Percentiles rank a stretch among this genome's conserved stretches.
Conservation (phyloP, 805 yeast genomes). For the Pichia heedii region DNA sequence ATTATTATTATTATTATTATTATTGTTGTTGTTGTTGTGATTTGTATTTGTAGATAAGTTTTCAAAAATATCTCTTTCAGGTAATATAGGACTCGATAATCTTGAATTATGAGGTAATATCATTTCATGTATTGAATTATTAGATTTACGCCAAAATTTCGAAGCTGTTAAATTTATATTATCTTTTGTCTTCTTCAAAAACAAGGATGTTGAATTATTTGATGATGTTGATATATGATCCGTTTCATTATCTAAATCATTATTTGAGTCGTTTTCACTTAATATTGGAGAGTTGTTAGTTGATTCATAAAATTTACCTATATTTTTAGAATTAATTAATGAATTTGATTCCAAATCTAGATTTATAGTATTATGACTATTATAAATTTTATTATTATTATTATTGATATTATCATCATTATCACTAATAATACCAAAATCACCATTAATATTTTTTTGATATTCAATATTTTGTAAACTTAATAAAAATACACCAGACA, state of each 20-base stretch:
- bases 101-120: not conserved
- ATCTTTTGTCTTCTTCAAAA: not conserved
- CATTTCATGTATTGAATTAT: not conserved
- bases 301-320: not conserved
- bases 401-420: slow-evolving; percentile 1
- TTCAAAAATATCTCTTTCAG: not conserved
- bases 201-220: not conserved
- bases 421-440: no score
- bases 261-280: no score
- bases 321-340: not conserved
- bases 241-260: not conserved
- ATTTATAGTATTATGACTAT: no score
- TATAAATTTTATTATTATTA: not conserved
- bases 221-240: not conserved
- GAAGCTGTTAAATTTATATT: not conserved
- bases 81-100: not conserved
- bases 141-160: not conserved
- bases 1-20: not conserved
- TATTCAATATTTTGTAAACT: slow-evolving; percentile 46
- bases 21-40: not conserved
- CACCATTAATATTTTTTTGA: no score
- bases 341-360: not conserved
- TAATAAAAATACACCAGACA: slow-evolving; percentile 61
- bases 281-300: not conserved
- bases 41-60: not conserved